Conservation (phyloP, 805 yeast genomes). For the Candida germanica region DNA sequence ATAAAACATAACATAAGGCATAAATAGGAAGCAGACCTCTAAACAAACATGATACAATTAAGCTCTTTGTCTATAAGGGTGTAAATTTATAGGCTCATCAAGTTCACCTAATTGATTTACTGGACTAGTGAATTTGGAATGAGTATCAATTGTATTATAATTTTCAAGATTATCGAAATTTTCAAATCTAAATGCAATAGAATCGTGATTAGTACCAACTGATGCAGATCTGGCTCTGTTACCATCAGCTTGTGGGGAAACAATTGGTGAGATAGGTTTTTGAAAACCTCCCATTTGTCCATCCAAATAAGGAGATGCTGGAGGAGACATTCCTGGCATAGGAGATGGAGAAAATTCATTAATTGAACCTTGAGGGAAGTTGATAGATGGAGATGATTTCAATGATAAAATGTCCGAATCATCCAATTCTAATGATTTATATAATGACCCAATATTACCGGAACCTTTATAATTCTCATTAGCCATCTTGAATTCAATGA, state of each 20-base stretch:
- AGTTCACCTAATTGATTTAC: slow-evolving; percentile 6
- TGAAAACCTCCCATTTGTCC: background rate
- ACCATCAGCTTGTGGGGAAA: background rate
- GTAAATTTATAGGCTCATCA: slow-evolving; percentile 9
- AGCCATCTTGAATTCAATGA: slow-evolving; percentile 12
- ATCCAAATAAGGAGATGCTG: slow-evolving; percentile 6
- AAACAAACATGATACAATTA: no score
- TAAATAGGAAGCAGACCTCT: no score
- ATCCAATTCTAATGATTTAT: slow-evolving; percentile 17
- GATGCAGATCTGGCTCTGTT: background rate
- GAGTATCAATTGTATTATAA: slow-evolving; percentile 8
- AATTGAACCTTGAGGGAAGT: slow-evolving; percentile 10
- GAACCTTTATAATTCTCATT: slow-evolving; percentile 28
- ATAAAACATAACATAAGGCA: no score
- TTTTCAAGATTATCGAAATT: slow-evolving; percentile 10
- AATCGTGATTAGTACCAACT: background rate
- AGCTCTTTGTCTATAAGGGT: slow-evolving; percentile 7
- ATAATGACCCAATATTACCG: slow-evolving; percentile 35
- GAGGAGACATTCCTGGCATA: slow-evolving; percentile 2
- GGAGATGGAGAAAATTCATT: slow-evolving; percentile 10
- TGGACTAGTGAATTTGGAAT: slow-evolving; percentile 6
- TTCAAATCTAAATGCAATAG: background rate
- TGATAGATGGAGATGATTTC: slow-evolving; percentile 12
- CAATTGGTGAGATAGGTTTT: slow-evolving; percentile 2
- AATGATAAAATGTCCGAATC: slow-evolving; percentile 13